Evolutionary conservation across 306 rosid genomes (phyloP), one percentile per base, ranked within the genome.

Genomic region (Spatholobus suberectus): DNA sequence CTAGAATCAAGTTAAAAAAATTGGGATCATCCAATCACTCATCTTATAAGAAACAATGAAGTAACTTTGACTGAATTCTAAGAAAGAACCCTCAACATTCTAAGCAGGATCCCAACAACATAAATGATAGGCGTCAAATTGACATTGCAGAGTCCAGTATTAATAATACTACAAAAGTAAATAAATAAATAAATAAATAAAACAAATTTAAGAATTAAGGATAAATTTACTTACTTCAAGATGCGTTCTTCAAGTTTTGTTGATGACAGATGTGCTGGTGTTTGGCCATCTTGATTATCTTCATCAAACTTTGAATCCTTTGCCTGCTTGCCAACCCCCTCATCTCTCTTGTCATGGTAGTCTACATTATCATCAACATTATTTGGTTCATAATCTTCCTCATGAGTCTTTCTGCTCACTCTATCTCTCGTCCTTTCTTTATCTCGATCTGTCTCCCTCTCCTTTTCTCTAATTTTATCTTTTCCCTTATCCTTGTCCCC

Each of bases 241-340:
- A 95, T 90, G 82, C 98, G 99, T 58, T 81, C 90, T 85, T 86
- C 94, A 47, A 95, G 89, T 87, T 88, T 92, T 20, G 82, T 57
- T 54, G 93, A 46, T 17, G 87, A 84, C 44, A 83, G 18, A 20
- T 80, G 89, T 34, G 59, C 65, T 59, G 81, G 59, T 14, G 88
- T 73, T 23, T 87, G 91, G 41, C 84, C 71, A 79, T 78, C 80
- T 38, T 59, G 87, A 65, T 87, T 93, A 76, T 41, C 82, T 38
- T 80, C 81, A 11, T 80, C 40, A 23, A 76, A 63, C 62, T 79
- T 81, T 55, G 87, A 81, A 13, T 72, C 77, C 85, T 81, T 88
- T 58, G 80, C 87, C 73, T 87, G 91, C 82, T 82, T 88, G 29
- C 68, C 83, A 75, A 61, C 75, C 77, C 88, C 91, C 73, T 67